phyloP scores from a whole-genome alignment of 2,329 filamentous ascomycete species.

The Daldinia eschscholtzii region DNA sequence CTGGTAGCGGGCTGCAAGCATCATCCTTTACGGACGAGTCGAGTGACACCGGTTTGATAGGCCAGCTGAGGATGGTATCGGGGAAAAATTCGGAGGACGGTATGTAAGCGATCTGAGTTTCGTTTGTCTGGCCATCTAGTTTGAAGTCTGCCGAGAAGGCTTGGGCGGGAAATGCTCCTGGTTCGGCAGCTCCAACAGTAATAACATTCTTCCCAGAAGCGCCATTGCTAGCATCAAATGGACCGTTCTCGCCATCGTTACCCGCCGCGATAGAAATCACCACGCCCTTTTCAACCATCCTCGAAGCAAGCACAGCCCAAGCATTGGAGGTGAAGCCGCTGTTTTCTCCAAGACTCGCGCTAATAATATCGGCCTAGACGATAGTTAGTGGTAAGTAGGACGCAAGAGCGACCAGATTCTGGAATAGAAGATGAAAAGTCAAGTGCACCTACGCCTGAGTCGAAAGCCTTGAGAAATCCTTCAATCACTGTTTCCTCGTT shows the following conservation, averaged over 20 bases:
- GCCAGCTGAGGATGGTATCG: constrained; percentile 44
- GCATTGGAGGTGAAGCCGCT: constrained; percentile 53
- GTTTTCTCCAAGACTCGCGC: constrained; percentile 43
- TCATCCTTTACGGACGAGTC: constrained; percentile 46
- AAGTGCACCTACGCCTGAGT: constrained; percentile 29
- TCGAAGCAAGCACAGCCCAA: constrained; percentile 58
- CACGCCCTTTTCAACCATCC: constrained; percentile 54
- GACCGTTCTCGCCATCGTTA: constrained; percentile 44
- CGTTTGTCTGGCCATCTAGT: constrained; percentile 20
- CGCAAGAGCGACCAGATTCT: neutral
- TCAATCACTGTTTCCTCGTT: constrained; percentile 46
- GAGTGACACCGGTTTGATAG: constrained; percentile 47
- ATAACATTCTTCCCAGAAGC: constrained; percentile 43
- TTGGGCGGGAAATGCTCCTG: constrained; percentile 41
- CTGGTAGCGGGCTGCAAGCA: constrained; percentile 45
- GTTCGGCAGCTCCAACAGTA: constrained; percentile 46
- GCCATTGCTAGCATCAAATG: constrained; percentile 40
- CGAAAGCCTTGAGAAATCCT: constrained; percentile 45
- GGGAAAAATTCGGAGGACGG: constrained; percentile 44
- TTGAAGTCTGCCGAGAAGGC: constrained; percentile 43
- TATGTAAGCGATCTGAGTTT: constrained; percentile 46
- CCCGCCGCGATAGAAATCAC: constrained; percentile 45
- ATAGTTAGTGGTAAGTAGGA: constrained; percentile 26
- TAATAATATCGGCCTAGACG: constrained; percentile 46
- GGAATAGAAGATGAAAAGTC: neutral